These are phyloP conservation scores for Juglanconis juglandina DNA, from an alignment of 2,329 filamentous ascomycete genomes.

Conservation along the genomic window DNA sequence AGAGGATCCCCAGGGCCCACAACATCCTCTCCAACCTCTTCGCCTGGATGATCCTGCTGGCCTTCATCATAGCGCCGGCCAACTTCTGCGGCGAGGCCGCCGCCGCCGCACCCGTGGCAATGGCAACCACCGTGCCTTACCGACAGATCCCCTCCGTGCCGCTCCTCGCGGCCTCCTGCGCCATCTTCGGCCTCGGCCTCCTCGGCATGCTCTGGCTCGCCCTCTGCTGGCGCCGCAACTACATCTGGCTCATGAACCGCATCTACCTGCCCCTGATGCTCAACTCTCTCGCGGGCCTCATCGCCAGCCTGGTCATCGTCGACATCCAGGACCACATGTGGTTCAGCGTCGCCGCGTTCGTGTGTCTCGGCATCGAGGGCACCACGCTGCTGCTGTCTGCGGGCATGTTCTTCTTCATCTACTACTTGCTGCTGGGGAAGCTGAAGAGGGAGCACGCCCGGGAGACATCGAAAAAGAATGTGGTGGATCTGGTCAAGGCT, in stretches of 20 bases:
- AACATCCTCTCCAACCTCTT: slow-evolving; percentile 45
- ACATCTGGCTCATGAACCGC: slow-evolving; percentile 52
- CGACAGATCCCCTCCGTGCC: slow-evolving; percentile 21
- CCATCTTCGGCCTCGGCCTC: slow-evolving; percentile 38
- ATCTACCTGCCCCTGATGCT: slow-evolving; percentile 44
- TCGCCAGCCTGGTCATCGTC: slow-evolving; percentile 47
- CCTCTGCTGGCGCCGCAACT: slow-evolving; percentile 43
- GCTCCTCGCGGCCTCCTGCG: slow-evolving; percentile 40
- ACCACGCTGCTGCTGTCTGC: slow-evolving; percentile 25
- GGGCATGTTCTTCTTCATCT: slow-evolving; percentile 29
- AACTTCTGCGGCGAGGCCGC: slow-evolving; percentile 41
- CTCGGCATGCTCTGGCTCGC: slow-evolving; percentile 42
- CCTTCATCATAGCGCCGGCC: slow-evolving; percentile 50
- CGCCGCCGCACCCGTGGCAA: slow-evolving; percentile 3
- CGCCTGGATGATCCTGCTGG: slow-evolving; percentile 48
- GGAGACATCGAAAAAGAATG: slow-evolving; percentile 10
- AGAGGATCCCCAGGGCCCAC: slow-evolving; percentile 42
- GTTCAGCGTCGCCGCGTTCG: slow-evolving; percentile 41
- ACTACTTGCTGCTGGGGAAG: slow-evolving; percentile 28
- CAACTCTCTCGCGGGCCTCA: slow-evolving; percentile 47
- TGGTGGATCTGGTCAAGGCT: slow-evolving; percentile 7
- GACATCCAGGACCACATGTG: slow-evolving; percentile 44
- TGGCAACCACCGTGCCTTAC: not conserved
- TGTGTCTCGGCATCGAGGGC: slow-evolving; percentile 37
- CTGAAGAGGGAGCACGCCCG: slow-evolving; percentile 28